Percentiles rank a stretch among this genome's conserved stretches.
phyloP scores from a whole-genome alignment of 140 eudicot species.

The Ambrosia hybrid region DNA sequence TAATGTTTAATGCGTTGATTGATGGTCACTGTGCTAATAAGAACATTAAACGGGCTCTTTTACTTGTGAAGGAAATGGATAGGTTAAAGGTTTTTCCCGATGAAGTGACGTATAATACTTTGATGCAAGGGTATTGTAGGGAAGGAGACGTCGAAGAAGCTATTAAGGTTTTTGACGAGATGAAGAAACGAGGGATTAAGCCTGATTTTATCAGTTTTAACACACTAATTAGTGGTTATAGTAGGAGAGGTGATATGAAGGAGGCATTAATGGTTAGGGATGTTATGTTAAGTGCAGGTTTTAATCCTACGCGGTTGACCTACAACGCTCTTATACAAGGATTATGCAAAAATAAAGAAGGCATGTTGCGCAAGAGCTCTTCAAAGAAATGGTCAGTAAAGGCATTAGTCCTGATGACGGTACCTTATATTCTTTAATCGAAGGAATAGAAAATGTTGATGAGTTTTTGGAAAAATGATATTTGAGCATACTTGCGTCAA shows the following conservation, averaged over 20 bases:
- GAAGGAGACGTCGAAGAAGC: conserved; percentile 75
- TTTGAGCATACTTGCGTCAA: too few species aligned
- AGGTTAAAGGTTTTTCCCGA: conserved; percentile 53
- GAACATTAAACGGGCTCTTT: conserved; percentile 50
- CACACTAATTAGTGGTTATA: conserved; percentile 76
- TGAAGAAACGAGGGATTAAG: conserved; percentile 65
- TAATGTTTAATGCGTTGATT: conserved; percentile 71
- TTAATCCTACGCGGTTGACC: conserved; percentile 61
- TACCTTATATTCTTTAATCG: conserved; percentile 52
- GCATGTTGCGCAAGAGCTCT: conserved; percentile 50
- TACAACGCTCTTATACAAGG: conserved; percentile 81
- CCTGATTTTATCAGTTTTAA: conserved; percentile 68
- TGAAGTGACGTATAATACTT: conserved; percentile 82
- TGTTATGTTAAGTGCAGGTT: conserved; percentile 62
- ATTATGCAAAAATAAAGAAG: conserved; percentile 55
- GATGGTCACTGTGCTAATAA: conserved; percentile 73
- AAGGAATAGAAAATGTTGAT: conserved; percentile 50
- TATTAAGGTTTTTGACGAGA: conserved; percentile 51
- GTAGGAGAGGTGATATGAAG: conserved; percentile 68
- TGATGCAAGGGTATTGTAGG: conserved; percentile 73
- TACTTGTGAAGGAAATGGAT: conserved; percentile 51
- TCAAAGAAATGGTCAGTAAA: conserved; percentile 63
- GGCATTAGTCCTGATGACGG: conserved; percentile 73
- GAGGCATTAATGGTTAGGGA: conserved; percentile 67
- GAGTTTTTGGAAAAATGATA: conserved; percentile 35